Evolutionary conservation across 768 basidiomycete species (phyloP), one percentile per base, ranked within the genome.

Genomic region (Ramaria sp.): DNA sequence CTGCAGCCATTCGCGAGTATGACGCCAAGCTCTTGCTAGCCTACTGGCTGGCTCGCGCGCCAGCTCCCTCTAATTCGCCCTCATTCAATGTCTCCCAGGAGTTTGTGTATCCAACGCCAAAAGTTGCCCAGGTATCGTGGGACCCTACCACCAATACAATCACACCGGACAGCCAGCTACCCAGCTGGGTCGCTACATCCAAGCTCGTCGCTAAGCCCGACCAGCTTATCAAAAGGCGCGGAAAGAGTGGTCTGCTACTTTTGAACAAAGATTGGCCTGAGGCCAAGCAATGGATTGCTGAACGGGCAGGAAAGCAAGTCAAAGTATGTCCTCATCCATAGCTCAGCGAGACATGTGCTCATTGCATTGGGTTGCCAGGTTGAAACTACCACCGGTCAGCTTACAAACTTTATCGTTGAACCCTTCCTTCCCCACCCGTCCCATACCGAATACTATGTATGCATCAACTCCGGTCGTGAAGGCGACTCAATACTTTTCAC

Each of bases 211-310:
- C 84, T 17, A 96, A 96, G 76, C 93, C 93, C 24, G 93, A 95
- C 75, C 93, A 96, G 75, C 86, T 98, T 72, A 98, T 98, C 83
- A 99, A 98, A 78, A 88, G 96, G 62, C 89, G 96, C 60, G 96
- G 96, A 66, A 99, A 99, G 80, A 92, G 92, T 20, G 96, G 96
- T 62, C 80, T 99, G 13, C 82, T 99, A 61, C 84, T 84, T 37
- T 79, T 99, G 63, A 97, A 98, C 84, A 94, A 94, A 75, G 76
- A 78, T 22, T 96, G 89, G 90, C 77, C 84, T 38, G 88, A 87
- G 65, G 90, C 90, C 20, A 89, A 81, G 68, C 71, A 78, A 51
- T 98, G 96, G 94, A 88, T 98, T 67, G 67, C 77, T 53, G 82
- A 86, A 61, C 79, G 86, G 37, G 94, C 95, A 33, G 94, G 95